These are phyloP conservation scores for Umbelopsis isabellina DNA, from an alignment of 192 early-diverging fungal genomes.

Conservation along the genomic window DNA sequence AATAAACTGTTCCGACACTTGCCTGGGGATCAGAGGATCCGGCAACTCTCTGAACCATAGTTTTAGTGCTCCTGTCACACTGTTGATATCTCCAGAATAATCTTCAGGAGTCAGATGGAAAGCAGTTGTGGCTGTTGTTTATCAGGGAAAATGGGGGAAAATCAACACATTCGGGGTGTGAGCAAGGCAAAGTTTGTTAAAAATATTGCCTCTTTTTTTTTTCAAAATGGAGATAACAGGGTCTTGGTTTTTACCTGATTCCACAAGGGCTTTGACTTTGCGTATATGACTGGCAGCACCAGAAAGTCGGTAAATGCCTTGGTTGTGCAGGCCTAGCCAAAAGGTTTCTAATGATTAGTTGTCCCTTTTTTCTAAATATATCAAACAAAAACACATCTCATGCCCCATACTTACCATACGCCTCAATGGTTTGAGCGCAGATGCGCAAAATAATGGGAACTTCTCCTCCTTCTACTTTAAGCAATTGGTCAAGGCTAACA, in stretches of 20 bases:
- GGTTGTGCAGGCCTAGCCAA: conserved; percentile 59
- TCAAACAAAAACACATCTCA: not conserved
- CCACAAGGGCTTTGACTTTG: conserved; percentile 67
- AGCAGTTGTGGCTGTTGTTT: not conserved
- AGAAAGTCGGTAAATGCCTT: conserved; percentile 87
- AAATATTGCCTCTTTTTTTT: too few species aligned
- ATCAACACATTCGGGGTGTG: not conserved
- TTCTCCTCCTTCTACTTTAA: conserved; percentile 66
- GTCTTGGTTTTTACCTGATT: conserved; percentile 51
- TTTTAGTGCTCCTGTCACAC: conserved; percentile 85
- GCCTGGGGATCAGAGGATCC: conserved; percentile 78
- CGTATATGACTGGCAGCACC: conserved; percentile 73
- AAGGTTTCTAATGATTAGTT: not conserved
- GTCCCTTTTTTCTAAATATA: not conserved
- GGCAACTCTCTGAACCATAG: conserved; percentile 96
- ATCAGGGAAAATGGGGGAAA: not conserved
- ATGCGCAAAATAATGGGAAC: conserved; percentile 79
- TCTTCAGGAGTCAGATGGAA: conserved; percentile 45
- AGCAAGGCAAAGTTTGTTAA: too few species aligned
- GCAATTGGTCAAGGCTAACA: conserved; percentile 63
- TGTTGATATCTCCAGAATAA: conserved; percentile 76
- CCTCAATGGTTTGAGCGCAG: conserved; percentile 80
- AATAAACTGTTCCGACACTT: conserved; percentile 68
- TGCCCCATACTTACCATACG: conserved; percentile 37
- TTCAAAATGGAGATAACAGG: too few species aligned